Evolutionary conservation across 208 protist genomes (phyloP), one percentile per base, ranked within the genome.

Genomic region (Endotrypanum monterogeii): DNA sequence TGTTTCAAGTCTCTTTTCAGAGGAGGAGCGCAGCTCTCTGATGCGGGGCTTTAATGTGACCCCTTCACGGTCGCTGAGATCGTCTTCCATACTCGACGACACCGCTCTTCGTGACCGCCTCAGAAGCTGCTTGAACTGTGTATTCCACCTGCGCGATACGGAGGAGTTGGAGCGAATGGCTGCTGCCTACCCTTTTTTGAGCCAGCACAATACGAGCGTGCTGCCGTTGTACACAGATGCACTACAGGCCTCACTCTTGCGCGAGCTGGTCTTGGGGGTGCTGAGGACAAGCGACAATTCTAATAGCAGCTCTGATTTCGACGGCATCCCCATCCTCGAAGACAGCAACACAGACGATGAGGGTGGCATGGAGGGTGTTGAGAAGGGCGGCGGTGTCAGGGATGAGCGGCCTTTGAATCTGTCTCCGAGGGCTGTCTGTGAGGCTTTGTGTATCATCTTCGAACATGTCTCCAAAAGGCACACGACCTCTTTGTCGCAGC

Each of bases 1-100:
- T 51, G 81, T 93, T 23, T 84, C 81, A 30, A 79, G 83, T 28
- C 80, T 94, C n/a, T 92, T 94, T 77, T 83, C 80, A 12, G 78
- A 83, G 32, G 87, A 89, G 58, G 92, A 94, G 74, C 78, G 84
- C 56, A 58, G 82, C 23, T 68, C 78, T 5, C 78, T 96, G 30
- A 60, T 88, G 20, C 67, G 85, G 37, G 78, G 81, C 8, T 77
- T 76, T 16, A 20, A 56, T 32, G 73, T 78, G 7, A 72, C 73
- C 1, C 74, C 67, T 56, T 48, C 73, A 25, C 71, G 74, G 5
- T 83, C 78, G 20, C 79, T 86, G 32, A 79, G 70, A 48, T 73
- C 77, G 1, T 71, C 87, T 41, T 76, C 82, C 7, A 25, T 83
- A 18, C 30, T 73, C 25, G 88, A 94, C 41, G 80, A 88, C 54